phyloP scores from a whole-genome alignment of 306 rosid genomes.

The Arachis hypogaea region DNA sequence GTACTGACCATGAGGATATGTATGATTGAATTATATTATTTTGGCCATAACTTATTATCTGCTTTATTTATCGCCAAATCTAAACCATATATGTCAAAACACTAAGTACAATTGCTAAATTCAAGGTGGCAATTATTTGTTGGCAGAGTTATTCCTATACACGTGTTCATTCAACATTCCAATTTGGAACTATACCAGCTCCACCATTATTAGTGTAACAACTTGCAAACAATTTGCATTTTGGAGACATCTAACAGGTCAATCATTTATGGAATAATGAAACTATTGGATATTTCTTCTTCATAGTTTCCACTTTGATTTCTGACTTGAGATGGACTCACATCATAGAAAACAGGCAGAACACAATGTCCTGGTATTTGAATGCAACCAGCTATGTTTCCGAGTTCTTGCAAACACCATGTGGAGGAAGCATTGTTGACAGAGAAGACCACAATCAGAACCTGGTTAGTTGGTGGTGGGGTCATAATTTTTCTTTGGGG shows the following conservation, averaged over 20 bases:
- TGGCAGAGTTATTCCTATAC: too few species aligned
- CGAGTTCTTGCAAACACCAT: conserved; percentile 43
- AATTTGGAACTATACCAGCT: too few species aligned
- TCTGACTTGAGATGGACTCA: conserved; percentile 34
- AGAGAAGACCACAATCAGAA: conserved; percentile 32
- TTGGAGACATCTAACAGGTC: too few species aligned
- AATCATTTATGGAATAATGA: too few species aligned
- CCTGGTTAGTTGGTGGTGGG: neutral
- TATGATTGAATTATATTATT: too few species aligned
- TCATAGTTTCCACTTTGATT: neutral
- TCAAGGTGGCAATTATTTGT: conserved; percentile 2
- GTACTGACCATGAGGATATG: neutral
- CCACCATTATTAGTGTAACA: too few species aligned
- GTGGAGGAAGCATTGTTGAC: conserved; percentile 31
- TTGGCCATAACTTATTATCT: too few species aligned
- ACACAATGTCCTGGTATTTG: neutral
- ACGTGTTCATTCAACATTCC: too few species aligned
- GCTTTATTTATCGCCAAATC: neutral
- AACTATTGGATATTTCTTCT: neutral
- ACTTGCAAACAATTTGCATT: too few species aligned
- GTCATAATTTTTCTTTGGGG: too few species aligned
- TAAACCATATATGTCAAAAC: neutral
- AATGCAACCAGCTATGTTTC: neutral
- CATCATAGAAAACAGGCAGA: conserved; percentile 33
- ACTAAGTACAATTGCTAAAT: neutral